Evolutionary conservation across 2,329 filamentous ascomycete species (phyloP), one percentile per base, ranked within the genome.

Genomic region (Tolypocladium amazonense): DNA sequence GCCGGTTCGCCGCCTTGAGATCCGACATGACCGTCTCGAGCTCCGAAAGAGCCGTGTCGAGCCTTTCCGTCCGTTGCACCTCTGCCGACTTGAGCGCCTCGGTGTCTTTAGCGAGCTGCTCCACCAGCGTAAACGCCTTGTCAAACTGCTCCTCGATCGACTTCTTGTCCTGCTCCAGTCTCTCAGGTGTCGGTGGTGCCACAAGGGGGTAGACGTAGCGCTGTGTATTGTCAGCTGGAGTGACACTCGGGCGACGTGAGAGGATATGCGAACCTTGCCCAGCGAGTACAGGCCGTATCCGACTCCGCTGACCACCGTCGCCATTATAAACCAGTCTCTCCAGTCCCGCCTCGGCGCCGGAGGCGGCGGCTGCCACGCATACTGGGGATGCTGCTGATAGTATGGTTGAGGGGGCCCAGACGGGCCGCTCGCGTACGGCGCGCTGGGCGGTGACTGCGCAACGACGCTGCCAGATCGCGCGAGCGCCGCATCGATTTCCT

Each of bases 281-380:
- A 97, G 82, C 64, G 88, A 84, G 71, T 94, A 99, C 27, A 96
- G 75, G 0, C 92, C 93, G 69, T 97, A 97, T 45, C 91, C 83
- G 25, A 97, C 87, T 56, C 92, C 91, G 60, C 92, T 88, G 63
- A 95, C 88, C 15, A 97, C 90, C 0, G 94, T 99, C 9, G 94
- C 94, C 91, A 97, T 96, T 74, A 99, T 97, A 76, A 99, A 99
- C 89, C 92, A 97, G 72, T 99, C 94, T 62, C 95, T 84, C 94
- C 94, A 99, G 76, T 99, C 94, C 69, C 94, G 82, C 71, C 86
- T 87, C 3, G 92, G 92, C 2, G 86, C 76, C 59, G 82, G 79
- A 1, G 82, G 79, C 1, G 81, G 81, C 4, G 78, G 79, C 67
- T 84, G 83, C 83, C 83, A 87, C 65, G 80, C 76, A 61, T 81